Conservation (phyloP, 768 basidiomycete genomes). For the Amyloporia xantha region DNA sequence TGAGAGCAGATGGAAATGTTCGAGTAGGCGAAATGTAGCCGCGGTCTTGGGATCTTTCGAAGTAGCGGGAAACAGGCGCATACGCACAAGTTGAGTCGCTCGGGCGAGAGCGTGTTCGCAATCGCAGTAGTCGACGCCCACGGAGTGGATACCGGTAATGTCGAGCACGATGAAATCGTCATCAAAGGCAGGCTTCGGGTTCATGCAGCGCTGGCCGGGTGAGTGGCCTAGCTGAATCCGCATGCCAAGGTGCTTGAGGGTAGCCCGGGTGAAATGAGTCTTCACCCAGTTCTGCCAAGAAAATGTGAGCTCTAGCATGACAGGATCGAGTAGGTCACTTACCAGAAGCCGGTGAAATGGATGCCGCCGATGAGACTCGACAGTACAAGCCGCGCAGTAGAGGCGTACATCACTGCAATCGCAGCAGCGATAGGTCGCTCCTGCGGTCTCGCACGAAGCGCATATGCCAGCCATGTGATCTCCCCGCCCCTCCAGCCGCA, state of each 20-base stretch:
- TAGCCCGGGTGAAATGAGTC: background rate
- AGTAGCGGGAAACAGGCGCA: slow-evolving; percentile 26
- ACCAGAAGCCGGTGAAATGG: too few species aligned
- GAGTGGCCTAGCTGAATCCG: slow-evolving; percentile 22
- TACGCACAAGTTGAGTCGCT: slow-evolving; percentile 25
- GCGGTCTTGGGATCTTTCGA: slow-evolving; percentile 21
- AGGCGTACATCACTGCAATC: too few species aligned
- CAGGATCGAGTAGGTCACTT: too few species aligned
- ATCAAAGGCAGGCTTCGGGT: background rate
- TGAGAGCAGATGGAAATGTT: slow-evolving; percentile 26
- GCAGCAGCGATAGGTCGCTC: too few species aligned
- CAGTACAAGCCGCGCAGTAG: too few species aligned
- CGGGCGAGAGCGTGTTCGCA: slow-evolving; percentile 8
- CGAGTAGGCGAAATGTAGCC: slow-evolving; percentile 24
- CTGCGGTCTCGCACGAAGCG: too few species aligned
- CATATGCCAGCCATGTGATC: too few species aligned
- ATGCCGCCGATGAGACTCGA: too few species aligned
- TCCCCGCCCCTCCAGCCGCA: too few species aligned
- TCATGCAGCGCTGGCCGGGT: slow-evolving; percentile 7
- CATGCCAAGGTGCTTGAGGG: slow-evolving; percentile 15
- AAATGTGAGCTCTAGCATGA: too few species aligned
- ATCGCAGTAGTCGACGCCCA: slow-evolving; percentile 19
- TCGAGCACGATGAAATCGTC: slow-evolving; percentile 18
- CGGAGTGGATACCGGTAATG: slow-evolving; percentile 20
- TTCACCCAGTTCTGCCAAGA: too few species aligned